Conservation (phyloP, 2,329 filamentous ascomycete genomes). For the Passalora sequoiae region DNA sequence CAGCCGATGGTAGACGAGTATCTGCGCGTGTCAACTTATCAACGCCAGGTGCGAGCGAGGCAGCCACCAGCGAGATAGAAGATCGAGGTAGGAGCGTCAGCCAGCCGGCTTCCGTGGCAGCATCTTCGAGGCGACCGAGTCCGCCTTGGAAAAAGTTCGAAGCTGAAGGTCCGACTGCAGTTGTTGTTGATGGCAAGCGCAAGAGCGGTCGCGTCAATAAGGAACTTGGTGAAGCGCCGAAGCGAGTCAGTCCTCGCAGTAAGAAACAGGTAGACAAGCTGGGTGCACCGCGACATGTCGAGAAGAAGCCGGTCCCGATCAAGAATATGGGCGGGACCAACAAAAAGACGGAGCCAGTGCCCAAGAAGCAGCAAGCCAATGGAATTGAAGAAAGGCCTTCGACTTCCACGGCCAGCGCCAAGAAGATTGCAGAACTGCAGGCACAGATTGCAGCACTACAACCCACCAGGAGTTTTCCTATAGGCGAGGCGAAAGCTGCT, state of each 20-base stretch:
- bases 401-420: slow-evolving; percentile 13
- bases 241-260: slow-evolving; percentile 29
- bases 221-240: slow-evolving; percentile 23
- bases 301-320: slow-evolving; percentile 14
- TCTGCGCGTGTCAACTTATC: slow-evolving; percentile 30
- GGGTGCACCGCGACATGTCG: slow-evolving; percentile 16
- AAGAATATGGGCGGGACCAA: slow-evolving; percentile 15
- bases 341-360: slow-evolving; percentile 12
- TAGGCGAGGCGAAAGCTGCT: slow-evolving; percentile 8
- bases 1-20: slow-evolving; percentile 30
- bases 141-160: slow-evolving; percentile 89
- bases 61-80: slow-evolving; percentile 12
- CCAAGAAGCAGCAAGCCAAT: slow-evolving; percentile 12
- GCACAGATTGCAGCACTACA: slow-evolving; percentile 31
- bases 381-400: slow-evolving; percentile 12
- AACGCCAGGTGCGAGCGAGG: slow-evolving; percentile 23
- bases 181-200: slow-evolving; percentile 59
- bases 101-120: slow-evolving; percentile 18
- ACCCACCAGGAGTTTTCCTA: slow-evolving; percentile 23
- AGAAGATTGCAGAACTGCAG: slow-evolving; percentile 27
- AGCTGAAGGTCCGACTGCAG: slow-evolving; percentile 82
- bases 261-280: slow-evolving; percentile 30
- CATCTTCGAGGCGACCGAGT: slow-evolving; percentile 54
- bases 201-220: slow-evolving; percentile 56
- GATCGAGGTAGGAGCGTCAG: slow-evolving; percentile 22